Evolutionary conservation across 2,329 filamentous ascomycete species (phyloP), one percentile per base, ranked within the genome.

Genomic region (Fusarium bulbicola): DNA sequence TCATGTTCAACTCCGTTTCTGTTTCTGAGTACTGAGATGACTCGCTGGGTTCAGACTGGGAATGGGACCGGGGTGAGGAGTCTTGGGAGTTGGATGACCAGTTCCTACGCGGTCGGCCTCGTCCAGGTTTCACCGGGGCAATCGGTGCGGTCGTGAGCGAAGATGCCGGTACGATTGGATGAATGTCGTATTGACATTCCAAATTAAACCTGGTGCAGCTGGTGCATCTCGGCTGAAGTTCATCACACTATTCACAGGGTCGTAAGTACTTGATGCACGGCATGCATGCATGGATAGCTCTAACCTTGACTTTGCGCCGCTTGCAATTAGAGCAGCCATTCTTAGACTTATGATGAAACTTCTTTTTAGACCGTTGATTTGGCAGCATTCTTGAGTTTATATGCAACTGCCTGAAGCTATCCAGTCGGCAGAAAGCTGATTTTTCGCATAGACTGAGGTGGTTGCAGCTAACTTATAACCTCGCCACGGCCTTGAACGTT

Each of bases 341-440:
- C 39, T 40, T 40, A 9, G 39, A 21, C 39, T 40, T 40, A 8
- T 40, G 20, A 14, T 40, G 39, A 0, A 40, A 40, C 39, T 40
- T 21, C 6, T 40, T 40, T 9, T 40, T 40, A 40, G 20, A 40
- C 21, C 39, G 20, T 40, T 40, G 39, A 40, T 14, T 40, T 40
- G 39, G 20, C 3, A 40, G 39, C 39, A 21, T 40, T 40, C 0
- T 40, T 2, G 20, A 14, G 0, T 9, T 21, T 1, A 40, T 40
- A 40, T 40, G 39, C 4, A 40, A 14, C 20, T 21, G 14, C 39
- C 0, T 21, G 39, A 40, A 40, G 39, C 13, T 40, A 40, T 9
- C 39, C 39, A 40, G 39, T 40, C 39, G 39, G 39, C 20, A 14
- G 7, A 40, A 40, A 40, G 39, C 20, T 40, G 39, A 21, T 40